Percentiles rank a stretch among this genome's conserved stretches.
Conservation (phyloP, 164 flowering plant genomes). For the Piper longum region DNA sequence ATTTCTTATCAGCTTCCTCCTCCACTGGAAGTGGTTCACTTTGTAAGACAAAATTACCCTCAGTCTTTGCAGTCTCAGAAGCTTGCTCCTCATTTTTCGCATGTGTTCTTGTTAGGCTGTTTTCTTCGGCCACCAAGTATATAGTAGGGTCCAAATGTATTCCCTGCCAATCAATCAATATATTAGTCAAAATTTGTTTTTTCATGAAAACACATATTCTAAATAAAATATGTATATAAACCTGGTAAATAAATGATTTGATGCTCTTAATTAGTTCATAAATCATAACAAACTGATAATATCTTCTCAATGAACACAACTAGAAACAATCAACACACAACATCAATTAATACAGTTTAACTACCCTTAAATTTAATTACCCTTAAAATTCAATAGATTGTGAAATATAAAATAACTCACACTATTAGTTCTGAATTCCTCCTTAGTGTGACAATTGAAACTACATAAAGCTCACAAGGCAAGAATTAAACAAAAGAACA, state of each 20-base stretch:
- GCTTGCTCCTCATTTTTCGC: conserved; percentile 24
- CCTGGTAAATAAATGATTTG: too few species aligned
- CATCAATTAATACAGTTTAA: too few species aligned
- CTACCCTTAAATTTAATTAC: too few species aligned
- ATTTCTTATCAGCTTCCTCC: conserved; percentile 12
- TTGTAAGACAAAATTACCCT: conserved; percentile 10
- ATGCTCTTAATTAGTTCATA: too few species aligned
- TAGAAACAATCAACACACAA: too few species aligned
- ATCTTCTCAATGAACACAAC: too few species aligned
- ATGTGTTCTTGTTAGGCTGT: conserved; percentile 21
- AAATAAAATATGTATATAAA: too few species aligned
- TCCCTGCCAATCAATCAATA: conserved; percentile 37
- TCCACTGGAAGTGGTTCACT: not conserved
- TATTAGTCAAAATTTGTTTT: not conserved
- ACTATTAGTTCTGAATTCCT: too few species aligned
- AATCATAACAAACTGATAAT: too few species aligned
- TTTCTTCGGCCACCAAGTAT: conserved; percentile 86
- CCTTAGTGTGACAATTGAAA: not conserved
- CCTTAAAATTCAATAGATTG: too few species aligned
- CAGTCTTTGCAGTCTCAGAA: conserved; percentile 12
- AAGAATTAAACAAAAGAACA: not conserved
- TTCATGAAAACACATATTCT: not conserved
- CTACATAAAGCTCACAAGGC: not conserved
- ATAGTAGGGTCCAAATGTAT: conserved; percentile 96
- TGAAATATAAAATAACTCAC: too few species aligned